Evolutionary conservation across 352 stramenopile genomes (phyloP), one percentile per base, ranked within the genome.

Genomic region (Nannochloropsis limnetica): DNA sequence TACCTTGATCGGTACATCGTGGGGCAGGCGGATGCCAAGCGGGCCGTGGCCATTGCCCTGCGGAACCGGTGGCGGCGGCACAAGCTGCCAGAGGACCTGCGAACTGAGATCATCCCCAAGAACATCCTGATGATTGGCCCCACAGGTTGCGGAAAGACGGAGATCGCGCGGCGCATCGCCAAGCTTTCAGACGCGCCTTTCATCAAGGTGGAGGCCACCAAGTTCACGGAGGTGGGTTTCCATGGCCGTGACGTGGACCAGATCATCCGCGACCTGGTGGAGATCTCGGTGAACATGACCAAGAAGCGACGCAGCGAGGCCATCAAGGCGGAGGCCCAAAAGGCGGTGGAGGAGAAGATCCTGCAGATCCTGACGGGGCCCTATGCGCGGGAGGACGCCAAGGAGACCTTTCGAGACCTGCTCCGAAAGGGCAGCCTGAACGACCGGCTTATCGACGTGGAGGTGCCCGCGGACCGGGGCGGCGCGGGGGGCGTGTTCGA

Each of bases 111-210:
- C 80, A 98, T 96, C 14, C 97, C 97, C n/a, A 98, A 98, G 87
- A 99, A 99, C 88, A 98, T 99, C 32, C 86, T 99, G 37, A 98
- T 99, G 95, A 98, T 99, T 83, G 97, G 97, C 3, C 96, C 96
- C 2, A 99, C 96, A 3, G 97, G 96, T 43, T 98, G 94, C 82
- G 96, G 96, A 74, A 97, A 90, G 89, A 99, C 96, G 8, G 96
- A 99, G 90, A 98, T 99, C 74, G 96, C 95, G 8, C 89, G 96
- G 37, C 92, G 96, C 9, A 93, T 99, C 82, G 96, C 96, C 20
- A 98, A 97, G 88, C 90, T 99, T 29, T 96, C 91, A 43, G 91
- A 98, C 83, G 95, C 96, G 31, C 96, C 96, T 43, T 99, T 99
- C 86, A 92, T 98, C 80, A 99, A 98, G 86, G 92, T 96, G 20